phyloP scores from a whole-genome alignment of 768 basidiomycete species.

The Chalciporus chontae region DNA sequence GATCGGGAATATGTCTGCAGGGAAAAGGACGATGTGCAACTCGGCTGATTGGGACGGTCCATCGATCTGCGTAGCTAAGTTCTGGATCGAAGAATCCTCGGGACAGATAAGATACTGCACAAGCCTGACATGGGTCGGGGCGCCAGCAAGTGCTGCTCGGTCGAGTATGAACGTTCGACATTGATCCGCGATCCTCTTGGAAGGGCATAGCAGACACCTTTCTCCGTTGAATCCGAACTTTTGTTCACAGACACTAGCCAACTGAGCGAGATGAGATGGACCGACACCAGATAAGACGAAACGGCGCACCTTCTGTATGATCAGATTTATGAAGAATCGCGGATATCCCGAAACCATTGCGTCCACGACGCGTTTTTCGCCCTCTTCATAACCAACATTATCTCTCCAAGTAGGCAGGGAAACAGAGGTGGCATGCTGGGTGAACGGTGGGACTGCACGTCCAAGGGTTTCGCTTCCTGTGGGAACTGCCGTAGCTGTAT shows the following conservation, averaged over 20 bases:
- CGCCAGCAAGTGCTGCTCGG: constrained; percentile 42
- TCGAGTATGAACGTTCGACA: constrained; percentile 71
- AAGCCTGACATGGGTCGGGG: constrained; percentile 48
- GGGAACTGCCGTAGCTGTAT: constrained; percentile 7
- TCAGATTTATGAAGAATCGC: constrained; percentile 87
- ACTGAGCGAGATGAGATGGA: constrained; percentile 41
- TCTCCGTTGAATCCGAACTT: constrained; percentile 76
- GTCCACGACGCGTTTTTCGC: constrained; percentile 72
- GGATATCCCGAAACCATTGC: constrained; percentile 90
- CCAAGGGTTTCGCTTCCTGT: constrained; percentile 36
- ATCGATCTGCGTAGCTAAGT: constrained; percentile 15
- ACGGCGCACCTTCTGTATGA: constrained; percentile 73
- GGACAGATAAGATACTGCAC: constrained; percentile 72
- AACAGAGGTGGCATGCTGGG: constrained; percentile 91
- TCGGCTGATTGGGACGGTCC: constrained; percentile 42
- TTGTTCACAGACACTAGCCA: constrained; percentile 69
- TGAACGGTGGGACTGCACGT: constrained; percentile 57
- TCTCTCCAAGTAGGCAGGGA: constrained; percentile 92
- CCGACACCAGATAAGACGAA: background rate
- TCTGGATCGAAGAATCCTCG: constrained; percentile 37
- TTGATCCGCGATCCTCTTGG: constrained; percentile 64
- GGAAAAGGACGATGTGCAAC: constrained; percentile 82
- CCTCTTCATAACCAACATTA: constrained; percentile 89
- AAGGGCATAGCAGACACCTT: constrained; percentile 75
- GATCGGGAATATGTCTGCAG: constrained; percentile 50